Conservation (phyloP, 2,329 filamentous ascomycete genomes). For the Purpureocillium takamizusanense region DNA sequence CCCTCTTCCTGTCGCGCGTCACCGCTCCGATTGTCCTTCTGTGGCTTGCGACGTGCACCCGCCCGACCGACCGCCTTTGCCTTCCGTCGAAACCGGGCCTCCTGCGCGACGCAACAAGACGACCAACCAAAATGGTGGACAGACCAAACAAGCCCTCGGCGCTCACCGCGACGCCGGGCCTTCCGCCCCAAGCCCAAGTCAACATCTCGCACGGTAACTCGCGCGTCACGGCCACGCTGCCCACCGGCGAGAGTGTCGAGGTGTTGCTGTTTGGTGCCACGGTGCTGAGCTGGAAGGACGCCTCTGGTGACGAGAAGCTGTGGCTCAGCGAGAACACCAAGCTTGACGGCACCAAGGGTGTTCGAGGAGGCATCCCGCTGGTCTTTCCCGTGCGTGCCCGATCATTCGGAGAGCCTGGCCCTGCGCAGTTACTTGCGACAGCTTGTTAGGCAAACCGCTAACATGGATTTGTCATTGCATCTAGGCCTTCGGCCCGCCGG, state of each 20-base stretch:
- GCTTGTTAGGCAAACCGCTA: not conserved
- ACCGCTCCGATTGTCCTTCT: too few relatives aligned
- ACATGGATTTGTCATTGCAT: not conserved
- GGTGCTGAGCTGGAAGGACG: conserved; percentile 86
- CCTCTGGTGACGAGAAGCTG: conserved; percentile 69
- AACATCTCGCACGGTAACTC: conserved; percentile 62
- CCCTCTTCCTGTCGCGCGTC: too few relatives aligned
- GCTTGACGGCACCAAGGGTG: conserved; percentile 80
- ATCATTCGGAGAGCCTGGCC: not conserved
- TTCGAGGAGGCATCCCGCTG: conserved; percentile 83
- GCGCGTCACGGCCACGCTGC: conserved; percentile 69
- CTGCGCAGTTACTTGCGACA: not conserved
- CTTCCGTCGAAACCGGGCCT: not conserved
- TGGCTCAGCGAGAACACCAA: conserved; percentile 75
- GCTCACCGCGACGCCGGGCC: conserved; percentile 63
- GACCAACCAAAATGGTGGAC: conserved; percentile 54
- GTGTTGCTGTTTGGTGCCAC: conserved; percentile 89
- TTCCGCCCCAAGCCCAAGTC: conserved; percentile 68
- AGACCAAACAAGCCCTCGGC: conserved; percentile 76
- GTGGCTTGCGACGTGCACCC: too few relatives aligned
- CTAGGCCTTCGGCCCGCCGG: conserved; percentile 78
- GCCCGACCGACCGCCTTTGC: too few relatives aligned
- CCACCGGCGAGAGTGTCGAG: conserved; percentile 78
- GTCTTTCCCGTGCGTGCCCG: conserved; percentile 73
- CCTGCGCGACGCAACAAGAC: not conserved